Evolutionary conservation across 495 filamentous ascomycete genomes (phyloP).

Genomic region (Penicillium ochrochloron): DNA sequence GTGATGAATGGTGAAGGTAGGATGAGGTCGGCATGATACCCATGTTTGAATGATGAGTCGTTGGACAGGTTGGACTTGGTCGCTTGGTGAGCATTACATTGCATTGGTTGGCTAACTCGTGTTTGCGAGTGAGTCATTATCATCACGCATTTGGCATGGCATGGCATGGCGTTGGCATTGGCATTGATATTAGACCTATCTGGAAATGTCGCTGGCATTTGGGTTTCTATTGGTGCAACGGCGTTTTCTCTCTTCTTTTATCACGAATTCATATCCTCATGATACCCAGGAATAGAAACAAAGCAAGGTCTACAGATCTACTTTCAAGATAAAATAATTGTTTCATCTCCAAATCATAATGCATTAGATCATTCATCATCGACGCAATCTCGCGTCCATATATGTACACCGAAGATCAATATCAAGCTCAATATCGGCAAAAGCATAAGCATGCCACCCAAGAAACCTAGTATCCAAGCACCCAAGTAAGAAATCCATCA

Average conservation of each 20-base stretch:
- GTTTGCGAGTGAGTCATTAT: no score
- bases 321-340: neutral
- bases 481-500: neutral
- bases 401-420: constrained; percentile 24
- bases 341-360: constrained; percentile 31
- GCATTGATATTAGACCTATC: neutral
- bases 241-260: neutral
- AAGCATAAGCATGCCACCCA: neutral
- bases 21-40: neutral
- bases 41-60: neutral
- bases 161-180: neutral
- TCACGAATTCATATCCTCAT: neutral
- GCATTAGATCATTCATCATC: constrained; percentile 29
- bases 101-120: neutral
- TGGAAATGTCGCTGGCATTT: neutral
- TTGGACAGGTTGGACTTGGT: neutral
- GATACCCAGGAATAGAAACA: neutral
- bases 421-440: neutral
- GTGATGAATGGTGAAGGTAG: neutral
- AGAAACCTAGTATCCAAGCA: neutral
- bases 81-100: neutral
- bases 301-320: neutral
- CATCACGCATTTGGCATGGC: neutral
- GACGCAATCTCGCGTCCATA: constrained; percentile 18
- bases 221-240: neutral